Percentiles rank a stretch among this genome's conserved stretches.
phyloP scores from a whole-genome alignment of 2,329 filamentous ascomycete species.

The Fonsecaea nubica region DNA sequence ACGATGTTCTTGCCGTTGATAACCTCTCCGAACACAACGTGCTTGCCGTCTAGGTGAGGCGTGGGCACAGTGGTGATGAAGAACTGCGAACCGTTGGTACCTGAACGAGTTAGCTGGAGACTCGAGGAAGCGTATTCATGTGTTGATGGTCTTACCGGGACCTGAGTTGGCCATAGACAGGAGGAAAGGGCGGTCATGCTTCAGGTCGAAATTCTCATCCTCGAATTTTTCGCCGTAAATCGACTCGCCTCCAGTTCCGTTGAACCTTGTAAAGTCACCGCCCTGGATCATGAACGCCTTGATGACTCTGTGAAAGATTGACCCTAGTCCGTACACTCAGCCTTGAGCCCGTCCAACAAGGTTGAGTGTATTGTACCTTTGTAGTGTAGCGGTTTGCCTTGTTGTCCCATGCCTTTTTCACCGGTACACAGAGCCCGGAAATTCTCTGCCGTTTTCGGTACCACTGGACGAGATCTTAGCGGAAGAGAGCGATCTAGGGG shows the following conservation, averaged over 20 bases:
- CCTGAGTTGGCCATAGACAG: conserved; percentile 98
- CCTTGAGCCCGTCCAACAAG: conserved; percentile 4
- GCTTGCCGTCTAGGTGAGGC: conserved; percentile 92
- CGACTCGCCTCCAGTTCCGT: conserved; percentile 93
- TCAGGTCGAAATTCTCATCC: conserved; percentile 91
- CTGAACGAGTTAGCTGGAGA: conserved; percentile 49
- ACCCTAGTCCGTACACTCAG: conserved; percentile 58
- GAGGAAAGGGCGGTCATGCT: conserved; percentile 92
- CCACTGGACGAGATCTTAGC: conserved; percentile 67
- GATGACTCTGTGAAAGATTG: conserved; percentile 93
- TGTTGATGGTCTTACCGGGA: conserved; percentile 65
- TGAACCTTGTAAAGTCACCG: conserved; percentile 93
- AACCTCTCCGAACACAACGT: conserved; percentile 96
- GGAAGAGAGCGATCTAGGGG: background rate
- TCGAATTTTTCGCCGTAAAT: conserved; percentile 98
- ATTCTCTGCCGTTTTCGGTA: conserved; percentile 95
- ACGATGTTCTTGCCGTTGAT: conserved; percentile 90
- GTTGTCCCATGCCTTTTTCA: conserved; percentile 84
- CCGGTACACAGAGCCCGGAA: conserved; percentile 94
- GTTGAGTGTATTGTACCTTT: conserved; percentile 62
- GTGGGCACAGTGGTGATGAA: conserved; percentile 97
- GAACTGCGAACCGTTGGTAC: conserved; percentile 97
- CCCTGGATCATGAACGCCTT: conserved; percentile 99
- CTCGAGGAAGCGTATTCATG: background rate
- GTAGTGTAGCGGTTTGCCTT: conserved; percentile 87